Evolutionary conservation across 768 basidiomycete genomes (phyloP), one percentile per base, ranked within the genome.

Genomic region (Lactifluus echinatus): DNA sequence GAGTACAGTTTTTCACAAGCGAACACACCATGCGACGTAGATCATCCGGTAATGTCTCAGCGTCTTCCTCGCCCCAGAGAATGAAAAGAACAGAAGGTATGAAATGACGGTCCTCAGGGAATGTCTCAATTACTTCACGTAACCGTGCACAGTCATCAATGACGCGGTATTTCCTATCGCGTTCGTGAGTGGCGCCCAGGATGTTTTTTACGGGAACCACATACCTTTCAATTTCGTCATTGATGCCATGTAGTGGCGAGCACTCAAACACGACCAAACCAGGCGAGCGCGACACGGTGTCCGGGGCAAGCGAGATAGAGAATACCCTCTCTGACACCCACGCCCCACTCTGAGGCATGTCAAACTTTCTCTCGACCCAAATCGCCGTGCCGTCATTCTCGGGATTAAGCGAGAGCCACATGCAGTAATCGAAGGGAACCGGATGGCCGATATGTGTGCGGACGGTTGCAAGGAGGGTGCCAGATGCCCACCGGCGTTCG

Each of bases 301-400:
- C 57, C 14, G 67, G 64, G 7, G 69, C 64, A 14, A 80, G 63
- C 0, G 84, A 82, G 47, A 89, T 82, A 15, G 81, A 76, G 66
- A 87, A 87, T 4, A 84, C 70, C 6, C 67, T 67, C 57, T 84
- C 84, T 15, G 76, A 74, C 5, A 71, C 70, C 87, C 87, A 88
- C 37, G 70, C 59, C 2, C 86, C 86, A 2, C 84, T 84, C 6
- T 72, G 67, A 0, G 84, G 84, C 12, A 88, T 75, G 60, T 83
- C 76, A 58, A 90, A 89, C 68, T 91, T 91, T 62, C 76, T 75
- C 64, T 89, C 83, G 40, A 89, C 64, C 88, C 88, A 90, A 37
- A 89, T 87, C 3, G 87, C 86, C 8, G 87, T 89, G 19, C 79
- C 80, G 63, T 89, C 86, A 62, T 76, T 81, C 56, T 82, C 82